A percentile compares a stretch with the other conserved stretches of the same genome.
Evolutionary conservation across 345 rosid genomes (phyloP).

Genomic region (Iberis pinnata): DNA sequence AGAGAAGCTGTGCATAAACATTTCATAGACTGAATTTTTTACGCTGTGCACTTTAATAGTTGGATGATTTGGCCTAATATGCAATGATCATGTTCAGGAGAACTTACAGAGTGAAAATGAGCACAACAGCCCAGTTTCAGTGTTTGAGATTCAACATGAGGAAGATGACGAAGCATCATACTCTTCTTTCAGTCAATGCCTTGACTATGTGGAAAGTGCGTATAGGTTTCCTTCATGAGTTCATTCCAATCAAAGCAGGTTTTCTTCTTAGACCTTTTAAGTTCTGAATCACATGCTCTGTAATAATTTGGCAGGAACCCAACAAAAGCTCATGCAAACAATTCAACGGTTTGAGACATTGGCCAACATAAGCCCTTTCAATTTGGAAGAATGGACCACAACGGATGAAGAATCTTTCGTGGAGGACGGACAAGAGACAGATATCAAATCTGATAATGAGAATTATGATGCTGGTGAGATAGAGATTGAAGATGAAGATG

Average conservation of each 20-base stretch:
- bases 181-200: conserved; percentile 37
- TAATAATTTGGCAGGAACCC: conserved; percentile 35
- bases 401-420: conserved; percentile 28
- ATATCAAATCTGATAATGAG: conserved; percentile 18
- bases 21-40: background rate
- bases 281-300: too few relatives aligned
- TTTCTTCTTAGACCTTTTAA: too few relatives aligned
- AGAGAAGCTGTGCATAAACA: too few relatives aligned
- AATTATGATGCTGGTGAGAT: background rate
- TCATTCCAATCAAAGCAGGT: too few relatives aligned
- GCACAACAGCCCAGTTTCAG: conserved; percentile 47
- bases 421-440: conserved; percentile 13
- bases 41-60: background rate
- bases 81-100: conserved; percentile 34
- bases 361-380: conserved; percentile 31
- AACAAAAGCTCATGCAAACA: conserved; percentile 35
- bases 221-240: too few relatives aligned
- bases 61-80: conserved; percentile 15
- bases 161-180: conserved; percentile 38
- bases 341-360: conserved; percentile 28
- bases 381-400: conserved; percentile 34
- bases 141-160: conserved; percentile 36
- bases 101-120: conserved; percentile 34
- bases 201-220: conserved; percentile 33
- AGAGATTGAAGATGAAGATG: conserved; percentile 26